Conservation (phyloP, 495 filamentous ascomycete genomes). For the Trichoderma reesei region DNA sequence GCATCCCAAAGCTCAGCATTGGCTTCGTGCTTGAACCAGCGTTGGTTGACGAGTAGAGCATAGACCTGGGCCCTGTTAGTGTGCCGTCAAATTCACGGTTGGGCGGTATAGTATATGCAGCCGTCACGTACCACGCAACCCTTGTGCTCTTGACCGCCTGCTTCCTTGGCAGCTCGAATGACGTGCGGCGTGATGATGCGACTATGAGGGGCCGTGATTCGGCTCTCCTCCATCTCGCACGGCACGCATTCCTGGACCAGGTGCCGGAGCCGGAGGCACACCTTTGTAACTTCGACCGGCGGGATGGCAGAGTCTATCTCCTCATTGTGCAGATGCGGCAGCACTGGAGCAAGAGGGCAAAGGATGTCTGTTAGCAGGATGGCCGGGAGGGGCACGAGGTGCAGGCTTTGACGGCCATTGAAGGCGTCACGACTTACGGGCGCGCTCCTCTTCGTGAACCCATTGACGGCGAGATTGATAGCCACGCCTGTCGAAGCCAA, state of each 20-base stretch:
- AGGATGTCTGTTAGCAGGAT: slow-evolving; percentile 1
- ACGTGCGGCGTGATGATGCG: slow-evolving; percentile 73
- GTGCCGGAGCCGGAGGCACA: slow-evolving; percentile 81
- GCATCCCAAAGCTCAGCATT: slow-evolving; percentile 81
- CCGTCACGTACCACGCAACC: slow-evolving; percentile 54
- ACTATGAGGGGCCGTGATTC: slow-evolving; percentile 70
- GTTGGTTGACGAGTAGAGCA: slow-evolving; percentile 76
- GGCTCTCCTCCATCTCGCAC: slow-evolving; percentile 67
- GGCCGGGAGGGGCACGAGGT: not conserved
- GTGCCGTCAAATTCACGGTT: slow-evolving; percentile 1
- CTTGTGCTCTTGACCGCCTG: slow-evolving; percentile 64
- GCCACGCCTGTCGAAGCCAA: slow-evolving; percentile 9
- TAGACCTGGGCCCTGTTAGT: slow-evolving; percentile 60
- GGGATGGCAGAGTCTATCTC: slow-evolving; percentile 51
- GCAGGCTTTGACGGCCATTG: not conserved
- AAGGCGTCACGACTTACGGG: not conserved
- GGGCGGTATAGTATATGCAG: not conserved
- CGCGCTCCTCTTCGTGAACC: slow-evolving; percentile 9
- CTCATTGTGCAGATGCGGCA: slow-evolving; percentile 50
- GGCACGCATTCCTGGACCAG: slow-evolving; percentile 83
- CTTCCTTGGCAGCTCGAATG: slow-evolving; percentile 63
- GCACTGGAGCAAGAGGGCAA: slow-evolving; percentile 30
- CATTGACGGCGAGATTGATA: slow-evolving; percentile 3
- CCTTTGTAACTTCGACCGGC: slow-evolving; percentile 65
- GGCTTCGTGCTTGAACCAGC: slow-evolving; percentile 84